Evolutionary conservation across 441 rosid genomes (phyloP).

Genomic region (Iberis amara): DNA sequence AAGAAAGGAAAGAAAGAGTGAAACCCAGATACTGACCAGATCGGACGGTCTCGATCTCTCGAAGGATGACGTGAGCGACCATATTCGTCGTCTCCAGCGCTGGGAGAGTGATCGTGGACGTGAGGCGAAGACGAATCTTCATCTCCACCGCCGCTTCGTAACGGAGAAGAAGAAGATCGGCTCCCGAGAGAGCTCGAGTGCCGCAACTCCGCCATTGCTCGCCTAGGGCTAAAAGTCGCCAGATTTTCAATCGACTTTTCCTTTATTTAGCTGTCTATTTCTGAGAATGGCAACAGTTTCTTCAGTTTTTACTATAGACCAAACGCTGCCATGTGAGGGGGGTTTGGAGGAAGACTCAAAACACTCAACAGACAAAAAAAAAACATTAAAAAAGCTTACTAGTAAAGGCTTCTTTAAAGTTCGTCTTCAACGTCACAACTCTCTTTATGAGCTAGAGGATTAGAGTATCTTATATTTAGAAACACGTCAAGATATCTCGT

Average conservation of each 20-base stretch:
- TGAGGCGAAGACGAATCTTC: conserved; percentile 82
- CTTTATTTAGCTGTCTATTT: background rate
- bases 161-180: conserved; percentile 77
- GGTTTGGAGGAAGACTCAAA: conserved; percentile 22
- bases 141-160: conserved; percentile 49
- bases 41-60: conserved; percentile 80
- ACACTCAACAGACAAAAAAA: conserved; percentile 9
- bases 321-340: conserved; percentile 28
- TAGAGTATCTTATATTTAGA: background rate
- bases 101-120: conserved; percentile 42
- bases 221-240: conserved; percentile 81
- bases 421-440: conserved; percentile 21
- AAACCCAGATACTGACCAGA: conserved; percentile 41
- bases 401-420: background rate
- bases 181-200: conserved; percentile 85
- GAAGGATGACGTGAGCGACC: conserved; percentile 56
- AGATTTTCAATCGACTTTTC: conserved; percentile 31
- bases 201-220: conserved; percentile 87
- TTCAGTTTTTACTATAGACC: conserved; percentile 17
- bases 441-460: conserved; percentile 5
- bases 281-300: conserved; percentile 7
- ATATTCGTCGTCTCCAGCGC: conserved; percentile 37
- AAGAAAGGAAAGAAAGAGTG: conserved; percentile 40
- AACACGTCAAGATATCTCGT: background rate
- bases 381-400: background rate